These are phyloP conservation scores for Mortierella polycephala DNA, from an alignment of 371 early-diverging fungal genomes.

Conservation along the genomic window DNA sequence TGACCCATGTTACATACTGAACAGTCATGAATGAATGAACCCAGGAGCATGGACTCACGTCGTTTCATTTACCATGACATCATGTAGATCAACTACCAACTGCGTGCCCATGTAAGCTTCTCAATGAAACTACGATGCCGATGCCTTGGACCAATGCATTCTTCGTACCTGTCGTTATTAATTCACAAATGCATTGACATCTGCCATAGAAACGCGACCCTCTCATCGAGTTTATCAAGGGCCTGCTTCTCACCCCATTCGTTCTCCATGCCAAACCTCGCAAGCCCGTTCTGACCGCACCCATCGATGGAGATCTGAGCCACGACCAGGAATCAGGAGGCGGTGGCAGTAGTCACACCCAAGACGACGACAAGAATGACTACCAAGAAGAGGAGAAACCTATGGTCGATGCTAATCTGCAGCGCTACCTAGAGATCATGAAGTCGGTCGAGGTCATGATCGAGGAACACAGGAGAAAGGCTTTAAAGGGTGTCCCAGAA, in stretches of 20 bases:
- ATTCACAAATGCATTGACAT: neutral
- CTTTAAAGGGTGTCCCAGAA: slow-evolving; percentile 62
- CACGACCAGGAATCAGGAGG: slow-evolving; percentile 1
- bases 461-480: slow-evolving; percentile 58
- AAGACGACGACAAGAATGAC: slow-evolving; percentile 31
- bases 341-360: slow-evolving; percentile 9
- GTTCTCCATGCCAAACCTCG: slow-evolving; percentile 75
- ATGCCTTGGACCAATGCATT: too few relatives aligned
- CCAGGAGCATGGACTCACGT: neutral
- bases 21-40: neutral
- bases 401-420: slow-evolving; percentile 52
- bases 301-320: slow-evolving; percentile 3
- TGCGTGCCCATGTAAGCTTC: slow-evolving; percentile 69
- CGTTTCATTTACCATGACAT: neutral
- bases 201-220: slow-evolving; percentile 73
- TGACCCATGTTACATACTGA: neutral
- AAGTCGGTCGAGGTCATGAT: slow-evolving; percentile 75
- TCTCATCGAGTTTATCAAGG: slow-evolving; percentile 87
- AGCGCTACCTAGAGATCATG: slow-evolving; percentile 77
- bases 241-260: slow-evolving; percentile 81
- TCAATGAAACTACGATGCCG: too few relatives aligned
- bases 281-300: slow-evolving; percentile 43
- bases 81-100: slow-evolving; percentile 73
- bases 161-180: neutral
- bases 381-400: slow-evolving; percentile 55